Conservation (phyloP, 495 filamentous ascomycete species). For the Paragyromitra xinjiangensis region DNA sequence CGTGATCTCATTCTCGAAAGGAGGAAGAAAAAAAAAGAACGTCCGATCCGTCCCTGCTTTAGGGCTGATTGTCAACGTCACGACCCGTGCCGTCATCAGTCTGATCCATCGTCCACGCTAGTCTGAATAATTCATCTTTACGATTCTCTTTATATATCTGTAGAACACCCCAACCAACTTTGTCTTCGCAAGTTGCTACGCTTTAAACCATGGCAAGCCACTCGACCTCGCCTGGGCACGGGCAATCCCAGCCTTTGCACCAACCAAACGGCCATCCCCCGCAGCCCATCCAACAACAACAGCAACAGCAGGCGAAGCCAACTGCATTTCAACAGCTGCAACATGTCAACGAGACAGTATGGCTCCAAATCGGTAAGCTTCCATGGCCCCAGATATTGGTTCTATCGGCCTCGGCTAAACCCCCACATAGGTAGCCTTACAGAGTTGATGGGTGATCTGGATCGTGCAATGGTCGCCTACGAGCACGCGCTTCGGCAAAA, state of each 20-base stretch:
- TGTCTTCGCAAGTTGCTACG: constrained; percentile 4
- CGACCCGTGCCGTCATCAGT: constrained; percentile 30
- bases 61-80: constrained; percentile 43
- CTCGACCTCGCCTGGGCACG: constrained; percentile 54
- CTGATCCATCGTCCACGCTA: constrained; percentile 17
- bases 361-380: constrained; percentile 87
- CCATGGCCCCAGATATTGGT: constrained; percentile 14
- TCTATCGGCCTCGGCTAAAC: constrained; percentile 30
- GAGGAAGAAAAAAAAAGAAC: not conserved
- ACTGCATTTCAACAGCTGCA: constrained; percentile 70
- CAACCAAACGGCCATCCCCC: constrained; percentile 57
- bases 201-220: constrained; percentile 51
- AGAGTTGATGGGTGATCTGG: constrained; percentile 88
- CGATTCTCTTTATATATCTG: constrained; percentile 24
- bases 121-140: constrained; percentile 4
- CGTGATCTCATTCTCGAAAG: constrained; percentile 19
- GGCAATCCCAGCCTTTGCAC: constrained; percentile 54
- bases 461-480: constrained; percentile 86
- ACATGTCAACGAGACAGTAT: constrained; percentile 82
- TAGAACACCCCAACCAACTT: not conserved
- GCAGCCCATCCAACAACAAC: constrained; percentile 60
- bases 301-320: constrained; percentile 65
- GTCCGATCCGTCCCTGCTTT: constrained; percentile 35
- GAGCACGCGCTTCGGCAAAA: constrained; percentile 89
- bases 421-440: constrained; percentile 72